Conservation (phyloP, 768 basidiomycete species). For the Amanita subjunquillea region DNA sequence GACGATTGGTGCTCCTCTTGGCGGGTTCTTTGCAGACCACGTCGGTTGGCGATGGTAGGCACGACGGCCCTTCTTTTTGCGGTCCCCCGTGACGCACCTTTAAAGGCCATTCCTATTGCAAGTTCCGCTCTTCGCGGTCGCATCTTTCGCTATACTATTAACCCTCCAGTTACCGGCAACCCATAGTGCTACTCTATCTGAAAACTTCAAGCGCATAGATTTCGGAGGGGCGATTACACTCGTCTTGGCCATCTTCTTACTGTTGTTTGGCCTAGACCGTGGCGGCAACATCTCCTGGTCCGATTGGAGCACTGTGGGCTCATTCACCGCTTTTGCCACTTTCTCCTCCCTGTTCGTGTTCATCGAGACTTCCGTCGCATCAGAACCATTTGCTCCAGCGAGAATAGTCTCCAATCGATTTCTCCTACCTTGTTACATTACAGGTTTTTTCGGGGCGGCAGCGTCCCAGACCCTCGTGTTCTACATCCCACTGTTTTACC, state of each 20-base stretch:
- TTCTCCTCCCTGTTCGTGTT: constrained; percentile 28
- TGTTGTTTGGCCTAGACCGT: constrained; percentile 48
- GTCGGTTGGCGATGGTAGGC: constrained; percentile 59
- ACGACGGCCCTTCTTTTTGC: neutral
- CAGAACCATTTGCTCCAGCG: constrained; percentile 49
- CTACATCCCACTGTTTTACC: constrained; percentile 45
- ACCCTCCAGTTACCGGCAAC: constrained; percentile 41
- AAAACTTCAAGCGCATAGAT: constrained; percentile 52
- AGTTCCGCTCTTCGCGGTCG: constrained; percentile 45
- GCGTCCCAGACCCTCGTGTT: constrained; percentile 36
- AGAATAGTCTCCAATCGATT: constrained; percentile 39
- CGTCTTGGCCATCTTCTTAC: constrained; percentile 39
- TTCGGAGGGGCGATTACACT: constrained; percentile 49
- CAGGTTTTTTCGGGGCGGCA: constrained; percentile 47
- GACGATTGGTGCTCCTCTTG: constrained; percentile 50
- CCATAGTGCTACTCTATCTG: constrained; percentile 15
- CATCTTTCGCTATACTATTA: constrained; percentile 40
- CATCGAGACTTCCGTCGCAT: constrained; percentile 39
- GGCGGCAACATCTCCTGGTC: constrained; percentile 41
- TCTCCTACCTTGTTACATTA: constrained; percentile 43
- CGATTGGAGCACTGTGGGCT: constrained; percentile 24
- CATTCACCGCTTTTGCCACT: constrained; percentile 23
- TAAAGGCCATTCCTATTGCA: constrained; percentile 49
- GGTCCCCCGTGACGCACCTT: neutral
- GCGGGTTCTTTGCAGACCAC: constrained; percentile 51